A percentile compares a stretch with the other conserved stretches of the same genome.
Conservation (phyloP, 2,329 filamentous ascomycete species). For the Fusarium zealandicum region DNA sequence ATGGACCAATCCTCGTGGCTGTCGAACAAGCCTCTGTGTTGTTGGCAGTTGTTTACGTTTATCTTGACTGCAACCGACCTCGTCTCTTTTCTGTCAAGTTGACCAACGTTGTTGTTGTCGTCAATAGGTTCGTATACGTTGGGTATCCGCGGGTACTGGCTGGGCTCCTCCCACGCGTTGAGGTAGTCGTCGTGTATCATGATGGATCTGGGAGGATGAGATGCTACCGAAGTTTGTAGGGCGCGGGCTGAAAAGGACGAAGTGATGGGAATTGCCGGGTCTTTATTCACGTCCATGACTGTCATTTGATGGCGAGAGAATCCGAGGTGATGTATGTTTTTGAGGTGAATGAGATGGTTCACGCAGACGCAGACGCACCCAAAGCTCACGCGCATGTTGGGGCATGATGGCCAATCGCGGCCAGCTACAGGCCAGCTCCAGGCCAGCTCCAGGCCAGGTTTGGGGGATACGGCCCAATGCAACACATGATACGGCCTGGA, state of each 20-base stretch:
- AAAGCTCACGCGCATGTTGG: constrained; percentile 31
- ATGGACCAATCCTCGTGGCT: constrained; percentile 18
- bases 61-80: background rate
- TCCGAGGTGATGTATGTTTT: constrained; percentile 1
- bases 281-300: constrained; percentile 18
- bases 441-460: background rate
- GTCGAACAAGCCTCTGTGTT: constrained; percentile 3
- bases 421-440: constrained; percentile 19
- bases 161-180: constrained; percentile 29
- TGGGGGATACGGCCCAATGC: constrained; percentile 4
- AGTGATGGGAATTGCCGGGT: background rate
- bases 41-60: background rate
- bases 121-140: constrained; percentile 37
- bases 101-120: constrained; percentile 2
- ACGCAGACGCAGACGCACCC: constrained; percentile 25
- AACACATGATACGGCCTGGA: background rate
- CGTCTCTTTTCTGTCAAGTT: constrained; percentile 15
- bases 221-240: constrained; percentile 21
- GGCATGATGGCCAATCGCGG: constrained; percentile 27
- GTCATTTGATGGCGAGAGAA: background rate
- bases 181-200: constrained; percentile 23
- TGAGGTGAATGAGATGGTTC: constrained; percentile 10
- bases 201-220: constrained; percentile 14
- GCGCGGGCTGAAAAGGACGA: background rate
- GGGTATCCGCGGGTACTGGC: constrained; percentile 30